Conservation (phyloP, 805 yeast species). For the Yamadazyma scolyti region DNA sequence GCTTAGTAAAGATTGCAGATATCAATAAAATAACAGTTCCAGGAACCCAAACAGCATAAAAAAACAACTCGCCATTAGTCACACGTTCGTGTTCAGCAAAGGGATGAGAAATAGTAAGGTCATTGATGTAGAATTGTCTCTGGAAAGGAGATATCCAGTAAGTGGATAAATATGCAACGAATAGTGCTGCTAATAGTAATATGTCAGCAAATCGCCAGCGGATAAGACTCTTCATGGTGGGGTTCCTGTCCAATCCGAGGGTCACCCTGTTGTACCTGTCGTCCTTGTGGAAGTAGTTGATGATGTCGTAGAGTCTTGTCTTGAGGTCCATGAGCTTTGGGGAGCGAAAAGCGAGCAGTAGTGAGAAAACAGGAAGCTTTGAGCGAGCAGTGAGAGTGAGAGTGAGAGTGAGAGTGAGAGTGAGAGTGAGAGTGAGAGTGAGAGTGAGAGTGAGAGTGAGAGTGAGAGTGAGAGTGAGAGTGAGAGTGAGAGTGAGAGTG, state of each 20-base stretch:
- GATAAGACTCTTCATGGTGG: constrained; percentile 11
- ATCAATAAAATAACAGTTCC: constrained; percentile 29
- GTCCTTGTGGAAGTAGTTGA: constrained; percentile 19
- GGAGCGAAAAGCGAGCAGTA: no score
- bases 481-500: no score
- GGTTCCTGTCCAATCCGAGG: constrained; percentile 18
- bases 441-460: no score
- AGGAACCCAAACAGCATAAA: constrained; percentile 56
- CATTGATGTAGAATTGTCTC: constrained; percentile 74
- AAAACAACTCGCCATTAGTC: constrained; percentile 47
- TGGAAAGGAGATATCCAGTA: constrained; percentile 55
- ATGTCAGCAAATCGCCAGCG: constrained; percentile 25
- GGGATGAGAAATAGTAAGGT: constrained; percentile 77
- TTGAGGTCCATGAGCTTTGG: constrained; percentile 9
- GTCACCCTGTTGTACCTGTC: constrained; percentile 24
- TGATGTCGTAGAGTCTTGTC: constrained; percentile 10
- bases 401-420: no score
- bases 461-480: no score
- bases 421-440: no score
- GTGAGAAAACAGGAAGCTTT: no score
- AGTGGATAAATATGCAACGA: constrained; percentile 18
- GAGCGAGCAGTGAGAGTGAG: no score
- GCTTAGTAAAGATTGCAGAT: constrained; percentile 43
- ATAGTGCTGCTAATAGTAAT: constrained; percentile 17
- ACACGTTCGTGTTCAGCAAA: constrained; percentile 74